Percentiles rank a stretch among this genome's conserved stretches.
These are phyloP conservation scores for Paramyrothecium roridum DNA, from an alignment of 2,329 filamentous ascomycete genomes.

Conservation along the genomic window DNA sequence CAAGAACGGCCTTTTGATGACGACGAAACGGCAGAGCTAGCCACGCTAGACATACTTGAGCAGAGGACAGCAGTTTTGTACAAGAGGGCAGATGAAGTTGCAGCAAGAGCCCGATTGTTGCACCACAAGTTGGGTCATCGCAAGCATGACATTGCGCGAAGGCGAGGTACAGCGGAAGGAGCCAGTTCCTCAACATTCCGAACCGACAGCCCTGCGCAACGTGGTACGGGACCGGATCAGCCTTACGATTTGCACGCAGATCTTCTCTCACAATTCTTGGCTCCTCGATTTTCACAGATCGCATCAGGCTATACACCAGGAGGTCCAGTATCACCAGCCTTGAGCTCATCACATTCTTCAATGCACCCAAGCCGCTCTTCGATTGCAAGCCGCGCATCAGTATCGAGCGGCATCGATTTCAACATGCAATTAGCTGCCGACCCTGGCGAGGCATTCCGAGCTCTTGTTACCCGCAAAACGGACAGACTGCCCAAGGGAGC, in stretches of 20 bases:
- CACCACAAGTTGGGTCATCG: conserved; percentile 64
- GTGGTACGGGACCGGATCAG: conserved; percentile 20
- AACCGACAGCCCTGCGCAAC: conserved; percentile 23
- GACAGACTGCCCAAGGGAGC: conserved; percentile 73
- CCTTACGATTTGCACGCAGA: conserved; percentile 50
- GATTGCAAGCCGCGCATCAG: too few relatives aligned
- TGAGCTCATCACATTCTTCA: conserved; percentile 1
- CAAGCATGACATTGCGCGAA: conserved; percentile 24
- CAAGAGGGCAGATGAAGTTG: conserved; percentile 74
- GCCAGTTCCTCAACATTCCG: conserved; percentile 32
- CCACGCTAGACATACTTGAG: conserved; percentile 80
- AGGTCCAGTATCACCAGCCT: conserved; percentile 5
- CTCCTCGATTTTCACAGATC: conserved; percentile 11
- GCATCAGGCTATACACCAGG: conserved; percentile 6
- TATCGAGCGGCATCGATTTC: conserved; percentile 5
- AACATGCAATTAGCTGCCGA: conserved; percentile 14
- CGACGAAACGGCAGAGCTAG: conserved; percentile 82
- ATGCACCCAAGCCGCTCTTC: conserved; percentile 4
- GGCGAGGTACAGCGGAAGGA: conserved; percentile 22
- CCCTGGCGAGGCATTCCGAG: conserved; percentile 29
- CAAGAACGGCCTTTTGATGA: conserved; percentile 78
- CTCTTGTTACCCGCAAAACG: conserved; percentile 70
- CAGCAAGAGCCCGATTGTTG: conserved; percentile 63
- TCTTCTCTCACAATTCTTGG: conserved; percentile 50
- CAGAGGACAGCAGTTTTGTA: conserved; percentile 73